phyloP scores from a whole-genome alignment of 1,284 basidiomycete species.

The Afroboletus lepidellus region DNA sequence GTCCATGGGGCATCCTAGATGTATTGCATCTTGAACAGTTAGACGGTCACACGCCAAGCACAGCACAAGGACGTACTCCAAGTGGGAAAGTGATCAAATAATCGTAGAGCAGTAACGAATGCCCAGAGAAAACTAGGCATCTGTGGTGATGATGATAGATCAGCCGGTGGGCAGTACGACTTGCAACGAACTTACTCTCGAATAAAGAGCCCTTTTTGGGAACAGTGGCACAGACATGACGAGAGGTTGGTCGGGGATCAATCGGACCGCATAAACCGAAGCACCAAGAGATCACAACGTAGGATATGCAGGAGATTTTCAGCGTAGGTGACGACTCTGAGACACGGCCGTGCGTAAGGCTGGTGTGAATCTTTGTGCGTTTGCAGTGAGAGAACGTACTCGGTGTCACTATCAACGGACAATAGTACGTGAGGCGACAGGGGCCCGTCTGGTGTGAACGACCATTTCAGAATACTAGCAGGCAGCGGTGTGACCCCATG shows the following conservation, averaged over 20 bases:
- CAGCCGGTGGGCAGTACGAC: not conserved
- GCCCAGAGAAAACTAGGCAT: not conserved
- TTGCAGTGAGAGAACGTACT: not conserved
- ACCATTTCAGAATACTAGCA: no score
- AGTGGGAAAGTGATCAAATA: slow-evolving; percentile 12
- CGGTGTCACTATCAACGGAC: not conserved
- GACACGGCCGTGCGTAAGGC: not conserved
- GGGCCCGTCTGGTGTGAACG: no score
- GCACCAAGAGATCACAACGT: not conserved
- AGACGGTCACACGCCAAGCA: not conserved
- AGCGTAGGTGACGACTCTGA: not conserved
- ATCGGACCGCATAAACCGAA: not conserved
- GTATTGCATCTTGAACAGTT: slow-evolving; percentile 8
- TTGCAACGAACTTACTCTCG: not conserved
- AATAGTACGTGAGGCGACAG: not conserved
- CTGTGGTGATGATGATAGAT: not conserved
- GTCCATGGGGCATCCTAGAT: slow-evolving; percentile 14
- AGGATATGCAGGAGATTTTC: not conserved
- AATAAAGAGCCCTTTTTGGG: not conserved
- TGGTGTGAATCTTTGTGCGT: not conserved
- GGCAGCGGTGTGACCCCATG: no score
- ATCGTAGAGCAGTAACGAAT: not conserved
- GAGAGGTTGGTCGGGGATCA: not conserved
- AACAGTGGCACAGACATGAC: not conserved
- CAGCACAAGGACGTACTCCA: slow-evolving; percentile 1